Evolutionary conservation across 202 grass and related monocot species (phyloP).

Genomic region (Schoenoplectus tabernaemontani): DNA sequence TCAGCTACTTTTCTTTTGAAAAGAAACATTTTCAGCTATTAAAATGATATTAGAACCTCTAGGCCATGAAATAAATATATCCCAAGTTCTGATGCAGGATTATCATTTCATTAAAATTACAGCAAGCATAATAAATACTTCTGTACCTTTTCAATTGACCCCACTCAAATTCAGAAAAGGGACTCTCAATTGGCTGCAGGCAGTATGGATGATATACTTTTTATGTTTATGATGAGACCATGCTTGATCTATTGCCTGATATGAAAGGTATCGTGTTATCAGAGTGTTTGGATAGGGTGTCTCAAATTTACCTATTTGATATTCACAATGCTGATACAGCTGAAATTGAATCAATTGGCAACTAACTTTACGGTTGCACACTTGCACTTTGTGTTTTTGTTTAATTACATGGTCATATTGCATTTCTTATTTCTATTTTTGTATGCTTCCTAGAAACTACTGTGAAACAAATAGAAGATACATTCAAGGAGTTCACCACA

Average conservation of each 20-base stretch:
- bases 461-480: slow-evolving; percentile 92
- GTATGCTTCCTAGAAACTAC: slow-evolving; percentile 58
- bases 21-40: too few relatives aligned
- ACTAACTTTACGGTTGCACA: background rate
- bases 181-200: background rate
- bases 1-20: too few relatives aligned
- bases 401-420: background rate
- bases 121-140: background rate
- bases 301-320: background rate
- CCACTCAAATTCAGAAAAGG: background rate
- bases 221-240: background rate
- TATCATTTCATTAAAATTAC: background rate
- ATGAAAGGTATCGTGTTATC: background rate
- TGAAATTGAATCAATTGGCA: background rate
- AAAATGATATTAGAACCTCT: background rate
- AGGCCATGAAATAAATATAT: background rate
- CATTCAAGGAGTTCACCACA: slow-evolving; percentile 79
- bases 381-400: background rate
- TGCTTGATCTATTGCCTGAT: background rate
- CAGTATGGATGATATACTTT: background rate
- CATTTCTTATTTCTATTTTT: slow-evolving; percentile 7
- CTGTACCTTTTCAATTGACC: background rate
- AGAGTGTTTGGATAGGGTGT: background rate
- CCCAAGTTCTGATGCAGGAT: background rate
- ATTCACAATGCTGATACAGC: background rate